Evolutionary conservation across 1,139 yeast species (phyloP), one percentile per base, ranked within the genome.

Genomic region (Spathaspora jeffriesii): DNA sequence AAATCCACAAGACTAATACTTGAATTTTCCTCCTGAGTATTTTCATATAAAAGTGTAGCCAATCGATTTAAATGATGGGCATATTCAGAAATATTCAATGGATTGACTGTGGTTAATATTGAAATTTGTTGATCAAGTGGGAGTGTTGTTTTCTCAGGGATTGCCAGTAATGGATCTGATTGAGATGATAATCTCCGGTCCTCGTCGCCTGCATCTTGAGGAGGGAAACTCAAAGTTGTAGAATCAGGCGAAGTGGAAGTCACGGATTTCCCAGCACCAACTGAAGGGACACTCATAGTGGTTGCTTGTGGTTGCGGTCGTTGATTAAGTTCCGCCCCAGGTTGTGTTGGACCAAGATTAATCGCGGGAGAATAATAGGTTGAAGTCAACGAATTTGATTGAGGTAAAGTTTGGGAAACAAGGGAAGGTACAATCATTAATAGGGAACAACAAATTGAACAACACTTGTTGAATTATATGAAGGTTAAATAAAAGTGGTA

Each of bases 31-130:
- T 32, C 37, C 10, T 22, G 30, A 3, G 11, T 25, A 15, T 60
- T 60, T 18, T 65, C 70, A 47, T 59, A 57, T 15, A 73, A 48
- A 21, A 72, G 50, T 3, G 61, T 53, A 11, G 70, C 60, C 6
- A 73, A 43, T 49, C 69, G 70, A 52, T 58, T 63, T 6, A 75
- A 47, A 49, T 75, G 79, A 44, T 70, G 76, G 9, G 68, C 58
- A 52, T 72, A 75, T 51, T 75, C 79, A 21, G 61, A 63, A 21
- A 69, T 57, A 27, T 57, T 59, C 11, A 59, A 51, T 0, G 80
- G 79, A 13, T 52, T 50, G 9, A 71, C 68, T 14, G 53, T 50
- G 8, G 59, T 49, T 25, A 75, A 59, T 2, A 73, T 52, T 13
- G 61, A 55, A 3, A 73, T 58, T 13, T 67, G 58, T 44, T 70